Percentiles rank a stretch among this genome's conserved stretches.
Conservation (phyloP, 352 stramenopile genomes). For the Phytopythium aichiense region DNA sequence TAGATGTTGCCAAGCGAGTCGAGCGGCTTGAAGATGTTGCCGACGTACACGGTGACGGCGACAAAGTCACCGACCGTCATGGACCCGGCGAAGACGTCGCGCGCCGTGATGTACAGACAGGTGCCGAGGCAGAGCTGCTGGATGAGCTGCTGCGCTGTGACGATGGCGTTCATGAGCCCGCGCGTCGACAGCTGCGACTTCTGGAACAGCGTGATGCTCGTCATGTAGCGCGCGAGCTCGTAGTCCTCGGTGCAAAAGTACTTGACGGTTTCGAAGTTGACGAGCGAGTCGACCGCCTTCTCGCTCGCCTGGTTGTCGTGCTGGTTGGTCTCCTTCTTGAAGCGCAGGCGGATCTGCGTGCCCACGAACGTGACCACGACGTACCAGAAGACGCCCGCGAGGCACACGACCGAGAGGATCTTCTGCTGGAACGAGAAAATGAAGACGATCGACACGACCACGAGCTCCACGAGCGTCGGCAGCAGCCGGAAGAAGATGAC, state of each 20-base stretch:
- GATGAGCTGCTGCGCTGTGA: constrained; percentile 93
- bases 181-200: constrained; percentile 86
- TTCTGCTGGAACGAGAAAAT: constrained; percentile 91
- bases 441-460: constrained; percentile 90
- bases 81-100: constrained; percentile 38
- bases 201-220: constrained; percentile 88
- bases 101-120: constrained; percentile 63
- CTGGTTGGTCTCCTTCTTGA: constrained; percentile 91
- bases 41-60: constrained; percentile 91
- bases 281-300: constrained; percentile 94
- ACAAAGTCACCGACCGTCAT: constrained; percentile 95
- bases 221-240: constrained; percentile 77
- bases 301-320: constrained; percentile 97
- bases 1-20: constrained; percentile 96
- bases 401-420: constrained; percentile 77
- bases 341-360: constrained; percentile 66
- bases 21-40: constrained; percentile 95
- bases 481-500: constrained; percentile 96
- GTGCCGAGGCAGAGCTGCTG: constrained; percentile 79
- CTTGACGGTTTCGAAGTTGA: constrained; percentile 98
- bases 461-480: constrained; percentile 93
- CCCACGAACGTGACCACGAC: constrained; percentile 87
- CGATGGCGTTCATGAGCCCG: constrained; percentile 90
- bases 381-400: constrained; percentile 93
- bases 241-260: constrained; percentile 95